phyloP scores from a whole-genome alignment of 768 basidiomycete genomes.

The Pulveroboletus sp. region DNA sequence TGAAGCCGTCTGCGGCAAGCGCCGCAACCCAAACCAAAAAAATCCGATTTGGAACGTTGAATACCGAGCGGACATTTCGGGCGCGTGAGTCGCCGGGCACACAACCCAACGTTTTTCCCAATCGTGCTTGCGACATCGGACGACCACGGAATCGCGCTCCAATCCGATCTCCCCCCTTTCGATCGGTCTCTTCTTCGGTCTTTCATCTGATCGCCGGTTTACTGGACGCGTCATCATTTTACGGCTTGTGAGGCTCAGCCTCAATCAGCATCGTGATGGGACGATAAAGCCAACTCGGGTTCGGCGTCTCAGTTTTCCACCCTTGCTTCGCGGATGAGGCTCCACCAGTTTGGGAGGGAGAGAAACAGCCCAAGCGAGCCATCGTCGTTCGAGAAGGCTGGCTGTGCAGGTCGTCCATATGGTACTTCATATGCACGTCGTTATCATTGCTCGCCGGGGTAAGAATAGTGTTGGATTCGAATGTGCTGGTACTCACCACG shows the following conservation, averaged over 20 bases:
- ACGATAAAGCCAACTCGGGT: background rate
- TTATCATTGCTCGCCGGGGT: background rate
- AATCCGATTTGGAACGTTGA: background rate
- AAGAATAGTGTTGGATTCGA: background rate
- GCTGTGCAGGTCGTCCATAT: conserved; percentile 6
- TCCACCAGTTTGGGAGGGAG: background rate
- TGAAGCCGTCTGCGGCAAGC: background rate
- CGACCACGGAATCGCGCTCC: background rate
- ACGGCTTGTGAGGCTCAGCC: conserved; percentile 2
- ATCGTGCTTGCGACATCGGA: no score
- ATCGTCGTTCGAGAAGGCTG: background rate
- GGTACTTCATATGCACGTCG: background rate
- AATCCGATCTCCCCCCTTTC: background rate
- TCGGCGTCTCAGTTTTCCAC: background rate
- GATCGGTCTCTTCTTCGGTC: conserved; percentile 10
- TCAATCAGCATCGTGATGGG: conserved; percentile 11
- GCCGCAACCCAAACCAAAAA: background rate
- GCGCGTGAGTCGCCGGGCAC: background rate
- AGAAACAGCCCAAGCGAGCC: background rate
- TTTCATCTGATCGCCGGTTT: conserved; percentile 5
- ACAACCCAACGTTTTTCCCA: background rate
- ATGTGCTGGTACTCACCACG: no score
- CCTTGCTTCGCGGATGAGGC: conserved; percentile 28
- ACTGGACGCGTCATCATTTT: background rate
- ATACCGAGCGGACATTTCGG: conserved; percentile 4